A percentile compares a stretch with the other conserved stretches of the same genome.
Conservation (phyloP, 202 grass and related monocot species). For the Thinopyrum obtusiflorum region DNA sequence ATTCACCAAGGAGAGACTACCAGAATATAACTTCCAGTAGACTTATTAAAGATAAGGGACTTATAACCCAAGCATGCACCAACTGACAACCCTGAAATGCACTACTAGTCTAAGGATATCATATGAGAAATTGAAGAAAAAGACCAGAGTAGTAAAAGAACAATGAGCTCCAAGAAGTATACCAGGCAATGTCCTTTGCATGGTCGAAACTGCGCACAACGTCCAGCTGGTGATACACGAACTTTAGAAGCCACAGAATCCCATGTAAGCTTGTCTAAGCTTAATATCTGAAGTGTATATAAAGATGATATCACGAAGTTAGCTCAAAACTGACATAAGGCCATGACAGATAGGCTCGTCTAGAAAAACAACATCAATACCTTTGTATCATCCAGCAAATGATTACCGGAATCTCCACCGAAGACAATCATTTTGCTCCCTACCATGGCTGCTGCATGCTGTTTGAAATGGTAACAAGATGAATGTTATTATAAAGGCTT, state of each 20-base stretch:
- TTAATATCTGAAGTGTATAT: slow-evolving; percentile 71
- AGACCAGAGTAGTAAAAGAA: neutral
- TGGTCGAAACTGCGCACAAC: slow-evolving; percentile 60
- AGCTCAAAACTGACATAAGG: neutral
- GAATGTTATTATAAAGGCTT: neutral
- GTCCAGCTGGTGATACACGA: slow-evolving; percentile 49
- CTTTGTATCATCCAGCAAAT: slow-evolving; percentile 83
- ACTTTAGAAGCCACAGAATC: slow-evolving; percentile 62
- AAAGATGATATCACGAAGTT: slow-evolving; percentile 25
- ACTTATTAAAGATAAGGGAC: neutral
- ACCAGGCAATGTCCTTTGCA: slow-evolving; percentile 99
- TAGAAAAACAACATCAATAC: slow-evolving; percentile 41
- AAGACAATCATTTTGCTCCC: slow-evolving; percentile 96
- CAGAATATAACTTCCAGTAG: neutral
- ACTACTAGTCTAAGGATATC: neutral
- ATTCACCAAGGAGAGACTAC: neutral
- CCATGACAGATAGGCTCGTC: neutral
- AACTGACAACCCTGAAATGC: neutral
- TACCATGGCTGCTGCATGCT: slow-evolving; percentile 91
- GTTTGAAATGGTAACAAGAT: slow-evolving; percentile 29
- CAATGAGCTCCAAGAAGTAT: slow-evolving; percentile 46
- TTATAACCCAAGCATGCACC: neutral
- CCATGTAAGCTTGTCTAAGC: slow-evolving; percentile 84
- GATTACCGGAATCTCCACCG: slow-evolving; percentile 75
- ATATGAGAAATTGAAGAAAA: neutral